A percentile compares a stretch with the other conserved stretches of the same genome.
Evolutionary conservation across 208 protist genomes (phyloP).

Genomic region (Perkinsela sp.): DNA sequence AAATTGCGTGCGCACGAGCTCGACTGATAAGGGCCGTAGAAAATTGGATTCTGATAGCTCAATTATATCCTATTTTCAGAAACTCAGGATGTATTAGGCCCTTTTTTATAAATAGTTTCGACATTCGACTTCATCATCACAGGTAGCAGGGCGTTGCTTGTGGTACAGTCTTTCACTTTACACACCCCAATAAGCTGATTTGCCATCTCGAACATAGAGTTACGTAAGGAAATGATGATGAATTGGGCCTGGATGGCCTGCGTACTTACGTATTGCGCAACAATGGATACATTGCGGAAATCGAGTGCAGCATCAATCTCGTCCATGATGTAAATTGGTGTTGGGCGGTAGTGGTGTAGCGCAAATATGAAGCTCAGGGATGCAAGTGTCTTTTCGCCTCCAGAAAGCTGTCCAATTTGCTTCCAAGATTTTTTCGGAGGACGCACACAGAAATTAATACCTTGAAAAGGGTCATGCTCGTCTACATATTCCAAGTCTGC

Average conservation of each 20-base stretch:
- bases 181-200: slow-evolving; percentile 97
- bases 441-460: slow-evolving; percentile 86
- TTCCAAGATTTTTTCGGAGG: slow-evolving; percentile 99
- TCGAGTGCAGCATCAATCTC: slow-evolving; percentile 99
- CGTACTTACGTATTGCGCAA: slow-evolving; percentile 93
- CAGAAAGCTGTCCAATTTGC: slow-evolving; percentile 97
- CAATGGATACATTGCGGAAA: slow-evolving; percentile 93
- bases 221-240: slow-evolving; percentile 95
- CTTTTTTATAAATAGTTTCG: background rate
- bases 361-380: slow-evolving; percentile 98
- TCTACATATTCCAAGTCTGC: slow-evolving; percentile 99
- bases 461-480: slow-evolving; percentile 89
- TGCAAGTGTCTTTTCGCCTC: slow-evolving; percentile 97
- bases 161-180: slow-evolving; percentile 92
- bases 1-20: too few species aligned
- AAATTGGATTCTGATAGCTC: too few species aligned
- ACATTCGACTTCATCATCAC: background rate
- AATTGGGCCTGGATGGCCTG: slow-evolving; percentile 97
- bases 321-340: slow-evolving; percentile 99
- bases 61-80: too few species aligned
- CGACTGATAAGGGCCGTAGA: too few species aligned
- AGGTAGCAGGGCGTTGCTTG: slow-evolving; percentile 68
- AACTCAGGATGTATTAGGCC: too few species aligned
- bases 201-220: slow-evolving; percentile 91
- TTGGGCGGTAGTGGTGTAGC: slow-evolving; percentile 98